Conservation (phyloP, 2,329 filamentous ascomycete genomes). For the Neoarthrinium moseri region DNA sequence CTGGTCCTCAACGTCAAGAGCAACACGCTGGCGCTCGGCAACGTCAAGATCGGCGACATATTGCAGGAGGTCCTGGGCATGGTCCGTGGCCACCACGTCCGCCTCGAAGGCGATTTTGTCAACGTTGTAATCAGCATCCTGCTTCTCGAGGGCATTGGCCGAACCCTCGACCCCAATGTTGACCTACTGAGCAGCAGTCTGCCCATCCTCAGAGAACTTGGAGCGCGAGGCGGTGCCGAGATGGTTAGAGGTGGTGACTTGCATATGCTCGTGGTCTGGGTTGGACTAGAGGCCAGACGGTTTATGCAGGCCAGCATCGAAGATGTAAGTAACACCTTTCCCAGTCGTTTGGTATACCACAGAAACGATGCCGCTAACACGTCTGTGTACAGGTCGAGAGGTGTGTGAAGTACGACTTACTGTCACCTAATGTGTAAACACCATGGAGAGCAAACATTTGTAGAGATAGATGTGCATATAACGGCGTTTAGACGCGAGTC, state of each 20-base stretch:
- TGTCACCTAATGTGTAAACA: conserved; percentile 9
- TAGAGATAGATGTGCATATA: neutral
- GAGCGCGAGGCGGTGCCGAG: conserved; percentile 70
- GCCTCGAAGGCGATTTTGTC: conserved; percentile 95
- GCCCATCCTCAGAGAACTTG: conserved; percentile 85
- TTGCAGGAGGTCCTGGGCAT: conserved; percentile 86
- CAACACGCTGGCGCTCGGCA: conserved; percentile 85
- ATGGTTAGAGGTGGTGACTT: conserved; percentile 73
- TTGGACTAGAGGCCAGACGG: conserved; percentile 81
- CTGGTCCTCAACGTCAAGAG: conserved; percentile 89
- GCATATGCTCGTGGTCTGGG: conserved; percentile 88
- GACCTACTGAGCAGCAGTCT: conserved; percentile 85
- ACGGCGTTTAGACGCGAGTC: neutral
- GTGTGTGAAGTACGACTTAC: conserved; percentile 10
- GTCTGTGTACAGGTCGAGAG: conserved; percentile 2
- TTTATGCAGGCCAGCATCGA: conserved; percentile 90
- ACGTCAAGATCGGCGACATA: conserved; percentile 94
- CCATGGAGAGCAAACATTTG: neutral
- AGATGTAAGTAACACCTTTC: conserved; percentile 71
- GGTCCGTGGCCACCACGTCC: conserved; percentile 89
- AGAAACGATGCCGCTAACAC: conserved; percentile 10
- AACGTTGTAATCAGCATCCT: conserved; percentile 97
- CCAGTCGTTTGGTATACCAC: too few relatives aligned
- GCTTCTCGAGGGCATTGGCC: conserved; percentile 88
- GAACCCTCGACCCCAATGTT: conserved; percentile 79